phyloP scores from a whole-genome alignment of 2,329 filamentous ascomycete species.

The Fusarium dlaminii region DNA sequence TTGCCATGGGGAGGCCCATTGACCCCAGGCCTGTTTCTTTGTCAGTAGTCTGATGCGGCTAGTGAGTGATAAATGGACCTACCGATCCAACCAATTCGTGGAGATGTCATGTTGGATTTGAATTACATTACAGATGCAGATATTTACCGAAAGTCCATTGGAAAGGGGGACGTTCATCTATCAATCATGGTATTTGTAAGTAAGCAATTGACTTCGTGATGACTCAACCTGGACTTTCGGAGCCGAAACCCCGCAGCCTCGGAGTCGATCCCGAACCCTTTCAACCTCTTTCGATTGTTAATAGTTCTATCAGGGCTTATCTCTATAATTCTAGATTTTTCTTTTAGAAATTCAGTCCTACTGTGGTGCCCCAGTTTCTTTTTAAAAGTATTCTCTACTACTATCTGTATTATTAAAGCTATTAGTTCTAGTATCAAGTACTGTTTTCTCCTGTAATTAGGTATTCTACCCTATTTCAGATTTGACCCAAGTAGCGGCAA shows the following conservation, averaged over 20 bases:
- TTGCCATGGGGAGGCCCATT: constrained; percentile 61
- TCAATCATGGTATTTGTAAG: not conserved
- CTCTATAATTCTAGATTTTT: not conserved
- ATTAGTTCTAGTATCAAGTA: not conserved
- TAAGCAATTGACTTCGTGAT: not conserved
- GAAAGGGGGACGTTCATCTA: rapidly evolving
- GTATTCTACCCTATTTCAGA: not conserved
- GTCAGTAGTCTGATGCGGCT: not conserved
- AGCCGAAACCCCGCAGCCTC: not conserved
- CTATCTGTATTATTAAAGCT: not conserved
- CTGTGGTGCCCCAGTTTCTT: rapidly evolving
- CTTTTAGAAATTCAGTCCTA: not conserved
- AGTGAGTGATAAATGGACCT: not conserved
- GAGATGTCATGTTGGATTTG: not conserved
- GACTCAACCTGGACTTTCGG: not conserved
- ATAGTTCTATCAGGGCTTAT: not conserved
- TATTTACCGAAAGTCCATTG: rapidly evolving
- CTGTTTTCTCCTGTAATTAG: rapidly evolving
- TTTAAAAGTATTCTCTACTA: not conserved
- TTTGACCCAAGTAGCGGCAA: not conserved
- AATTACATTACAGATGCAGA: not conserved
- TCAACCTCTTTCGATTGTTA: not conserved
- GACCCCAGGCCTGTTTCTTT: constrained; percentile 57
- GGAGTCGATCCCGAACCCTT: not conserved
- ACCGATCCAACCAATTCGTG: constrained; percentile 31